Evolutionary conservation across 1,139 yeast genomes (phyloP), one percentile per base, ranked within the genome.

Genomic region (Blastobotrys malaysiensis): DNA sequence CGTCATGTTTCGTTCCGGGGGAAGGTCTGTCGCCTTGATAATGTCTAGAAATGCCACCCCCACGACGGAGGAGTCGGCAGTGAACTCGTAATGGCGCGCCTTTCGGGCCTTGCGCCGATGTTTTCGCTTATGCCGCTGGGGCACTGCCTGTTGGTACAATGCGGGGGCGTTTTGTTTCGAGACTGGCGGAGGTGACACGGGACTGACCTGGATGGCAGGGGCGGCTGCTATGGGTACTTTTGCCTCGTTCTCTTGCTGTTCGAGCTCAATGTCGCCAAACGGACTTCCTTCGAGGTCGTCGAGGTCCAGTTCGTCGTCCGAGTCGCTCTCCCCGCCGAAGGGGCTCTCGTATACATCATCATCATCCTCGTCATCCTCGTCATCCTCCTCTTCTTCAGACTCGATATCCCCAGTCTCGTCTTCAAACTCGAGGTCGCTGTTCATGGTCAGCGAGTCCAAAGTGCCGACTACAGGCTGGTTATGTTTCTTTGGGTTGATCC

Each of bases 21-120:
- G 75, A 36, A 72, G 59, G 54, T 69, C 90, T 1, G 80, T 74
- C 21, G 91, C 89, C 1, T 86, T 80, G 2, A 83, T 79, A 21
- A 91, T 81, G 60, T 91, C 96, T 50, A 91, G 67, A 63, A 86
- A 88, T 6, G 86, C 72, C 11, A 91, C 87, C 1, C 98, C 98
- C 21, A 75, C 69, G 1, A 84, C 82, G 22, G 76, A 73, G 18
- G 82, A 67, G 54, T 73, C 73, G 16, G 61, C 75, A 45, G 65
- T 64, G 51, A 74, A 66, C 50, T 72, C 68, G 56, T 63, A 71
- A 19, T 62, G 60, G 9, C 62, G 52, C 4, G 51, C 9, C 48
- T 52, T 31, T 13, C 39, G 39, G 3, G 39, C 16, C 39, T 31
- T 45, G 27, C 51, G 36, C 36, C 13, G 39, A 9, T 19, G 27